Base-by-base conservation (phyloP, 148 eudicot genomes). In the Diospyros lotus region DNA sequence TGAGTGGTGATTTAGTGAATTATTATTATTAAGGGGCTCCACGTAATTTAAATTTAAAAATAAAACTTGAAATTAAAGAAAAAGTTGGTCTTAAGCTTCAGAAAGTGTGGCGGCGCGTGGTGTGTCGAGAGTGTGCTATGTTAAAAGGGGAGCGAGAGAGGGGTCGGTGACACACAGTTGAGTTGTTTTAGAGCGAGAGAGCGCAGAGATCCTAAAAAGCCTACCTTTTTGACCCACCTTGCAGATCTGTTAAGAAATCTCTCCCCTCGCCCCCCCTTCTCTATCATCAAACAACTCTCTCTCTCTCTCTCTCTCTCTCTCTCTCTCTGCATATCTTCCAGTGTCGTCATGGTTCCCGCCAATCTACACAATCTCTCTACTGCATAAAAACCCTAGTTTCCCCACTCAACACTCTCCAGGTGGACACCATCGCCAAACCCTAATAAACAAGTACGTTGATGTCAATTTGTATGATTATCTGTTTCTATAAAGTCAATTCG, bases 261-360 rank as follows among this genome's bases (percentile, higher is more conserved):
- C 6, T 45, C 43, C 39, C 63, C 28, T 46, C 50, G 70, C 52
- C 52, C 68, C 53, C 54, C 18, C 15, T 28, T 28, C 28, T 28
- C 28, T 28, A 28, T 28, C 28, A 28, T 28, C 28, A 28, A 28
- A 28, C 28, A 28, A 69, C 72, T 64, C 68, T 69, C 67, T 53
- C 39, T 68, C 75, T 75, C 77, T 64, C 72, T 51, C 45, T 56
- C 53, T 40, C 52, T 42, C 42, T 60, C 79, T 77, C 65, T 62
- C 53, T 54, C 12, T 12, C 61, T 42, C 53, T 38, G 42, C 46
- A 56, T 2, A 28, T 38, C 71, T 40, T 28, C 1, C 64, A 38
- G 53, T n/a, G 55, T 66, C 69, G 66, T 66, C 82, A 82, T 73
- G 87, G 48, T 77, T 80, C 75, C 76, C 77, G 75, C 82, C 76